These are phyloP conservation scores for Asterionellopsis glacialis DNA, from an alignment of 108 stramenopile genomes.

Conservation along the genomic window DNA sequence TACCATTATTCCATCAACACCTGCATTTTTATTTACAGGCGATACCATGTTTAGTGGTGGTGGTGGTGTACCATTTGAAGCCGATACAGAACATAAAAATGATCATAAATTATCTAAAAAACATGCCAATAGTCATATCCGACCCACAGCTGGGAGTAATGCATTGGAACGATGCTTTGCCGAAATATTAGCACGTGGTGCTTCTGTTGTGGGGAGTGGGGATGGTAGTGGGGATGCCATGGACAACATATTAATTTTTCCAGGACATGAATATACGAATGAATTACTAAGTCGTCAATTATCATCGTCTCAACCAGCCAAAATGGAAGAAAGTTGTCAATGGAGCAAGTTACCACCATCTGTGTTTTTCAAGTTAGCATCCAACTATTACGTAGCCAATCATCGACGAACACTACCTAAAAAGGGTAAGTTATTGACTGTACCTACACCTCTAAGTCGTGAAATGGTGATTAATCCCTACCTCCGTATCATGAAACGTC, in stretches of 20 bases:
- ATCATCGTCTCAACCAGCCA: background rate
- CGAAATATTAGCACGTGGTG: constrained; percentile 48
- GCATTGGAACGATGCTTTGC: constrained; percentile 83
- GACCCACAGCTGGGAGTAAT: constrained; percentile 29
- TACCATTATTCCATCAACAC: constrained; percentile 1
- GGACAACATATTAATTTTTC: constrained; percentile 50
- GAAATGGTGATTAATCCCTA: constrained; percentile 67
- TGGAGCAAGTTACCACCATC: constrained; percentile 63
- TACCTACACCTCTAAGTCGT: constrained; percentile 52
- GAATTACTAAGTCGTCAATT: constrained; percentile 69
- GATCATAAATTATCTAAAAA: constrained; percentile 31
- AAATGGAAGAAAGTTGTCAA: constrained; percentile 30
- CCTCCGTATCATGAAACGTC: constrained; percentile 51
- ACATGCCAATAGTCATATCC: constrained; percentile 39
- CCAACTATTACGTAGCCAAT: constrained; percentile 61
- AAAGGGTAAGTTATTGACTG: constrained; percentile 49
- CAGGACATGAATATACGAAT: constrained; percentile 84
- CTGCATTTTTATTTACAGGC: constrained; percentile 66
- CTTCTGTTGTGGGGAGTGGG: constrained; percentile 6
- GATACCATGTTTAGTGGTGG: constrained; percentile 83
- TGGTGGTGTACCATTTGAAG: constrained; percentile 77
- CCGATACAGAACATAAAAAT: constrained; percentile 50
- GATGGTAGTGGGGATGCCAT: background rate
- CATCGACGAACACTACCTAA: constrained; percentile 69
- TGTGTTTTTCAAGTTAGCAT: constrained; percentile 73